Conservation (phyloP, 176 grass and related monocot genomes). For the Phoenix dactylifera region DNA sequence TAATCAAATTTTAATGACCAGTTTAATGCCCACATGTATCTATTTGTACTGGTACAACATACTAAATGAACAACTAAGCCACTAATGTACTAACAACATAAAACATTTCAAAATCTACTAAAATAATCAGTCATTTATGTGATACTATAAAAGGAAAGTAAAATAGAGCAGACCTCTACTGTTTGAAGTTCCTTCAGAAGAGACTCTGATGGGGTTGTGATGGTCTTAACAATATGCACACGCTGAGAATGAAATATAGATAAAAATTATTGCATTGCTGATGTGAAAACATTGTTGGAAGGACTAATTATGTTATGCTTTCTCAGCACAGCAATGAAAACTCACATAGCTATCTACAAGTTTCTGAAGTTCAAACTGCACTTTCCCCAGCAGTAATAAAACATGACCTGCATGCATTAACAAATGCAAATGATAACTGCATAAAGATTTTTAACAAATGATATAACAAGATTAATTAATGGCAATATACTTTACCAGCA, state of each 20-base stretch:
- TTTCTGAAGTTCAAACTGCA: slow-evolving; percentile 93
- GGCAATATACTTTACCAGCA: too few species aligned
- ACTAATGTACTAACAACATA: too few species aligned
- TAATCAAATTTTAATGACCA: background rate
- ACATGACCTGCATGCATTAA: slow-evolving; percentile 58
- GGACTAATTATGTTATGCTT: slow-evolving; percentile 5
- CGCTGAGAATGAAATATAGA: slow-evolving; percentile 42
- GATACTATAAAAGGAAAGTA: too few species aligned
- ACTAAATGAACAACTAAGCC: background rate
- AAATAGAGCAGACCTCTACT: slow-evolving; percentile 57
- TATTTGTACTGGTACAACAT: background rate
- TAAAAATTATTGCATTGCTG: background rate
- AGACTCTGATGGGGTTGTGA: slow-evolving; percentile 83
- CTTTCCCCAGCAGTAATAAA: slow-evolving; percentile 80
- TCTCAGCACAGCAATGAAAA: slow-evolving; percentile 22
- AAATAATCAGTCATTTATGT: too few species aligned
- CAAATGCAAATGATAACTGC: slow-evolving; percentile 5
- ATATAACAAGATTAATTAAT: slow-evolving; percentile 9
- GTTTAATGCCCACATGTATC: background rate
- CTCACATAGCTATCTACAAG: slow-evolving; percentile 98
- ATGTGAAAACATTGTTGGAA: slow-evolving; percentile 5
- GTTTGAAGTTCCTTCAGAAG: slow-evolving; percentile 92
- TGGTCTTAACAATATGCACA: slow-evolving; percentile 87
- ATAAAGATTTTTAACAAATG: background rate
- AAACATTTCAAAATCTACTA: too few species aligned